Evolutionary conservation across 2,329 filamentous ascomycete species (phyloP), one percentile per base, ranked within the genome.

Genomic region (Colletotrichum salicis): DNA sequence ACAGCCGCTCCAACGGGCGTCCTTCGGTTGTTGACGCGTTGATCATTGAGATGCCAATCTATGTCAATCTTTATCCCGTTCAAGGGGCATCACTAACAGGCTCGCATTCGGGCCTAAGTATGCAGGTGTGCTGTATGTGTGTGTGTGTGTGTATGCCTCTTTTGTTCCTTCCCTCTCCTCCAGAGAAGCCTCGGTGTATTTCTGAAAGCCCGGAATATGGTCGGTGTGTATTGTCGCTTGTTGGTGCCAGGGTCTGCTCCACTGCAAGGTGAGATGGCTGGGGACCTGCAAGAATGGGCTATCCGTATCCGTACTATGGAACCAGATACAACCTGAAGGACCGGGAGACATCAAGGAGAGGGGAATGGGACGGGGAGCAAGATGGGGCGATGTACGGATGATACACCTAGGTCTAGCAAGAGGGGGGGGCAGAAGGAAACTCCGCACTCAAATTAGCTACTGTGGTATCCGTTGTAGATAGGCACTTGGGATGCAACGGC

Each of bases 1-100:
- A 56, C 54, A 71, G 58, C 68, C 68, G 64, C 68, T 70, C 68
- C 67, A 70, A 70, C 56, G 10, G 63, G 15, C 37, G 51, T 51
- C 56, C 45, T 29, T 62, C 58, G 57, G 55, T 52, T 54, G 48
- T 19, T 22, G 27, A 29, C 11, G 29, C n/a, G 35, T 22, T 51
- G 68, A 67, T 54, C 57, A 52, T 29, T 48, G 64, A 57, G 56
- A 11, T 51, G 62, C 22, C 22, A 19, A 62, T 48, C 41, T 48
- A 19, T 35, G 57, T 52, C 56, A 62, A 68, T 62, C 58, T 56
- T 70, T 56, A 19, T 57, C 48, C 63, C 24, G 22, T 45, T 57
- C 24, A 24, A 61, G 64, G 59, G 48, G n/a, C 41, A 10, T 48
- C 27, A n/a, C 11, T 29, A 12, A 51, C 15, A 24, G 41, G 19